These are phyloP conservation scores for Rosa lucieae DNA, from an alignment of 306 rosid species.

Conservation along the genomic window DNA sequence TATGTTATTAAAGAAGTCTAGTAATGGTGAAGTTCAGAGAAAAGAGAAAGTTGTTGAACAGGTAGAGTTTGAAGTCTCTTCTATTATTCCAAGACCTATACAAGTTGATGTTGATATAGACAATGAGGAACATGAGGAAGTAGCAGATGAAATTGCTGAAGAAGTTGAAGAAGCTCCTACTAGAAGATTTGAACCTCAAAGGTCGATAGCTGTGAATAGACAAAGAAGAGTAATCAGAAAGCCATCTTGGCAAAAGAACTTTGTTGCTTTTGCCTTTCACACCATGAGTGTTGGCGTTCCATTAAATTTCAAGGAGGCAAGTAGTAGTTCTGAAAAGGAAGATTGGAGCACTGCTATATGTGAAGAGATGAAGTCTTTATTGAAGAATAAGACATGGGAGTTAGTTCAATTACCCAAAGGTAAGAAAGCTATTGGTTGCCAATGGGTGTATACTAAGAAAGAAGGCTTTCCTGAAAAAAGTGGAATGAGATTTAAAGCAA, in stretches of 20 bases:
- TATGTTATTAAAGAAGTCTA: background rate
- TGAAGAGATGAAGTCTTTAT: background rate
- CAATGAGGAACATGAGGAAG: background rate
- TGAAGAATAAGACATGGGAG: background rate
- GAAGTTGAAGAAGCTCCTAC: background rate
- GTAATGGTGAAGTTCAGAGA: background rate
- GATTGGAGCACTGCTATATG: background rate
- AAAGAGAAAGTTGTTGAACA: background rate
- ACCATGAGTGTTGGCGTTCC: background rate
- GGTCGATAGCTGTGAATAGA: background rate
- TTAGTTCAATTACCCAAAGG: background rate
- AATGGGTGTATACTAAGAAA: background rate
- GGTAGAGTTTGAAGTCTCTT: background rate
- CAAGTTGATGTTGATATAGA: background rate
- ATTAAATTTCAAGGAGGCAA: background rate
- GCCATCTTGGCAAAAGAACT: background rate
- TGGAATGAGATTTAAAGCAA: background rate
- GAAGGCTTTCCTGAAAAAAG: background rate
- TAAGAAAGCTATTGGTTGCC: background rate
- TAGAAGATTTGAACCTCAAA: background rate
- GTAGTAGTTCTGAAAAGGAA: background rate
- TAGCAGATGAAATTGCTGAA: background rate
- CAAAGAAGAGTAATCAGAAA: background rate
- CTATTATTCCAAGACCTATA: background rate
- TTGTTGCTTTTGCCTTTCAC: background rate